These are phyloP conservation scores for Trifolium repens DNA, from an alignment of 306 rosid species.

Conservation along the genomic window DNA sequence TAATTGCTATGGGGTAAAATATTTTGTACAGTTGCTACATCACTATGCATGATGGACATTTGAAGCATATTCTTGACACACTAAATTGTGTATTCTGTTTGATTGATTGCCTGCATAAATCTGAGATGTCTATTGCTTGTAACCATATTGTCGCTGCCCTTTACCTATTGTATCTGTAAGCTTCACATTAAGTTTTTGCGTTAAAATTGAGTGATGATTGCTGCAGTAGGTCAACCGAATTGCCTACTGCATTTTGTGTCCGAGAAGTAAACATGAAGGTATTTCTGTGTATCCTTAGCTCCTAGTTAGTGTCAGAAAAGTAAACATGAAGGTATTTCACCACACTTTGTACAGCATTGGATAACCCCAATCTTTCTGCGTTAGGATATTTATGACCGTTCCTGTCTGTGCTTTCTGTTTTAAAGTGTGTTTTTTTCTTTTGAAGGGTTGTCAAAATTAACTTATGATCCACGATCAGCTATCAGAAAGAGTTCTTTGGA, in stretches of 20 bases:
- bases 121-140: slow-evolving; percentile 3
- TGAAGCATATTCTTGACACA: slow-evolving; percentile 20
- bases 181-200: not conserved
- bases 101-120: slow-evolving; percentile 26
- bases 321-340: slow-evolving; percentile 23
- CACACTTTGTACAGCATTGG: slow-evolving; percentile 30
- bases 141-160: not conserved
- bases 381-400: slow-evolving; percentile 14
- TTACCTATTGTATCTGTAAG: slow-evolving; percentile 15
- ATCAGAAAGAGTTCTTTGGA: slow-evolving; percentile 97
- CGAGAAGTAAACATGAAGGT: slow-evolving; percentile 19
- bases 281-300: slow-evolving; percentile 32
- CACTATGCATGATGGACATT: slow-evolving; percentile 31
- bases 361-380: slow-evolving; percentile 16
- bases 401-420: slow-evolving; percentile 33
- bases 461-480: slow-evolving; percentile 91
- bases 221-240: slow-evolving; percentile 4
- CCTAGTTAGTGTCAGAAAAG: slow-evolving; percentile 23
- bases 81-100: slow-evolving; percentile 15
- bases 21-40: slow-evolving; percentile 23
- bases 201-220: slow-evolving; percentile 16
- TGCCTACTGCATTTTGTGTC: slow-evolving; percentile 6
- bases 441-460: slow-evolving; percentile 91
- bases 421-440: slow-evolving; percentile 30
- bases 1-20: slow-evolving; percentile 24